Evolutionary conservation across 495 filamentous ascomycete genomes (phyloP), one percentile per base, ranked within the genome.

Genomic region (Arthonia radiata): DNA sequence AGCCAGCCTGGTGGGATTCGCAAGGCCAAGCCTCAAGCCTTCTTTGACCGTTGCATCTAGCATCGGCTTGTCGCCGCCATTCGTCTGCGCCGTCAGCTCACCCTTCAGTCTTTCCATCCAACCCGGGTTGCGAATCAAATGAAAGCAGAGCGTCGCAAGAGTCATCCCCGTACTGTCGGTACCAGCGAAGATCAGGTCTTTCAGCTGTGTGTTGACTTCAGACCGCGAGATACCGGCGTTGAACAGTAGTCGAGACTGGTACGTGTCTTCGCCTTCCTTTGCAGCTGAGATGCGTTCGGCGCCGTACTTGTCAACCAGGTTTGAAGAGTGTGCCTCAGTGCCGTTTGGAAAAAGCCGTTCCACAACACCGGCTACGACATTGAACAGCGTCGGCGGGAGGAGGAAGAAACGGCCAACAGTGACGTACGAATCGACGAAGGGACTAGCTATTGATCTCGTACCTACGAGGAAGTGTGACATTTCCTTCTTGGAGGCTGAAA

Each of bases 351-450:
- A 28, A 5, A 36, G 24, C 32, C 37, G 36, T 15, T 57, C 46
- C 2, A 56, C 5, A n/a, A 39, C 32, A 5, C 46, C 37, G 26
- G 53, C 54, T 5, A 49, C 25, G 22, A 26, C 36, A 12, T 41
- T 45, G 19, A 22, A 6, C 11, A 11, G 11, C 11, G 7, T 22
- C 11, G 50, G 48, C 4, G 58, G 21, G 34, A 53, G 52, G 36
- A 58, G 57, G 31, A 59, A 58, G n/a, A n/a, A n/a, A 0, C 56
- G 40, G 3, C 56, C 55, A 2, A 59, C 45, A 5, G 54, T 53
- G 2, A 59, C 57, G 39, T 55, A 57, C 4, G 52, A 38, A 36
- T 41, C 31, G 11, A 46, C 34, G 27, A 37, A 46, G 5, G 13
- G 8, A 8, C 7, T 35, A 2, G 34, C 38, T 13, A 29, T 34